Conservation (phyloP, 345 rosid species). For the Trapa incisa region DNA sequence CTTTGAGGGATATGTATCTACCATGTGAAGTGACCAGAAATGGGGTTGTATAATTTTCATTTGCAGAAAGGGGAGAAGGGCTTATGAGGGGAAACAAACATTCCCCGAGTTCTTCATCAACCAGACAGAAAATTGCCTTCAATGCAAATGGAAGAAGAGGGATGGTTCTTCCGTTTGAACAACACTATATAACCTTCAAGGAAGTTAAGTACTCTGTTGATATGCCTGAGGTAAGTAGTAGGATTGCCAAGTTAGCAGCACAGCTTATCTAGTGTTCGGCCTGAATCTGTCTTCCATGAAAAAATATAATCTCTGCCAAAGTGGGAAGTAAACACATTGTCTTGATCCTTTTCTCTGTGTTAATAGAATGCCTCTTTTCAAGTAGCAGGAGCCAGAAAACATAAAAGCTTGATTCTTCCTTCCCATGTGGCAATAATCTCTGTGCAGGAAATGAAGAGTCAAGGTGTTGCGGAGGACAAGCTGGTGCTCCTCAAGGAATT, state of each 20-base stretch:
- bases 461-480: constrained; percentile 2
- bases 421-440: too few relatives aligned
- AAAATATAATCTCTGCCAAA: not conserved
- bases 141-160: constrained; percentile 21
- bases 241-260: too few relatives aligned
- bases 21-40: too few relatives aligned
- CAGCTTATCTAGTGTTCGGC: not conserved
- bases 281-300: not conserved
- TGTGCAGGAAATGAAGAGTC: constrained; percentile 6
- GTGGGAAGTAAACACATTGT: too few relatives aligned
- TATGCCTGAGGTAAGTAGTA: constrained; percentile 37
- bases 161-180: constrained; percentile 56
- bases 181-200: constrained; percentile 36
- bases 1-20: too few relatives aligned
- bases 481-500: not conserved
- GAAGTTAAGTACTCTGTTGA: constrained; percentile 37
- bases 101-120: not conserved
- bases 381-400: not conserved
- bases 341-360: too few relatives aligned
- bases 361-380: not conserved
- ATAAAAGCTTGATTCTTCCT: not conserved
- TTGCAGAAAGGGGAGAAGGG: not conserved
- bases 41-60: not conserved
- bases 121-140: not conserved
- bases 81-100: not conserved